Base-by-base conservation (phyloP, 805 yeast species). In the Wickerhamia fluorescens region DNA sequence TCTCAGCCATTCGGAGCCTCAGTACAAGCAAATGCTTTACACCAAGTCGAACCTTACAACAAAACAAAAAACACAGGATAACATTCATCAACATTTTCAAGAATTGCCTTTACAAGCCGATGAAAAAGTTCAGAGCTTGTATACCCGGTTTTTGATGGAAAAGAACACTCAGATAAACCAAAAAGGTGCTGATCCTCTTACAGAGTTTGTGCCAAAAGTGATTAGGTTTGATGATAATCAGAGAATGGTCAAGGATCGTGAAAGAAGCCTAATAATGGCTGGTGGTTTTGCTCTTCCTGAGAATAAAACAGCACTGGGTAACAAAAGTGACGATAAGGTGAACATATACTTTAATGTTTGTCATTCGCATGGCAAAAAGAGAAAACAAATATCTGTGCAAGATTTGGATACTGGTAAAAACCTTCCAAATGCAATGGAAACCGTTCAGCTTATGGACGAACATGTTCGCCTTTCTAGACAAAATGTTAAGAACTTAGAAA, bases 171-270 rank as follows among this genome's bases (percentile, higher is more conserved):
- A 27, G 7, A 11, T 20, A 2, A 23, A 28, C 8, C 26, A 29
- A 23, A 20, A 25, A 23, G 26, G 34, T 20, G 30, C 26, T 17
- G 47, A 46, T 24, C 34, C 41, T 11, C 32, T 37, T 18, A 25
- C 29, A 7, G 38, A 31, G 21, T 36, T 33, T 11, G 28, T 42
- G 15, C 49, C 45, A 25, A 38, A 41, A 27, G 12, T 40, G 13
- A 31, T 38, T 5, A 23, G 46, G 10, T 35, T 46, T 33, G 38
- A 35, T 17, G 41, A 49, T 22, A 31, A 31, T 3, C 43, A 46
- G 30, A 37, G 48, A 23, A 16, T 16, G 4, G 22, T 35, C 14
- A 37, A 40, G 22, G 42, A 40, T 12, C 27, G 27, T 2, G 51
- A 47, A 30, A 34, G 42, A 12, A 30, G 29, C 4, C 16, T 38